phyloP scores from a whole-genome alignment of 2,329 filamentous ascomycete species.

The Myriosclerotinia curreyana region DNA sequence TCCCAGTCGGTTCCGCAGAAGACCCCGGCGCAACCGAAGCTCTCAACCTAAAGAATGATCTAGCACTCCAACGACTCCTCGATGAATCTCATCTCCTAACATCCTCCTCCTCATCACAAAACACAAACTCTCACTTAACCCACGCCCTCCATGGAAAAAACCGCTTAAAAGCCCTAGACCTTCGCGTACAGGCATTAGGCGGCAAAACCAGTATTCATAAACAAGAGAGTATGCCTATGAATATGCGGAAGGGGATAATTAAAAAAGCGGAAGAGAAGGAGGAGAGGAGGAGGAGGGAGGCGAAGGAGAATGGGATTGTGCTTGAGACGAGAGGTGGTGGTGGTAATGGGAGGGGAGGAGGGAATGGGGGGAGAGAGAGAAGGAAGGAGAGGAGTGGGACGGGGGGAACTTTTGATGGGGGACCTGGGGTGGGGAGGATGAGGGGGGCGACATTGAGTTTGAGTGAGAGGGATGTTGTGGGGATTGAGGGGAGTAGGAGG shows the following conservation, averaged over 20 bases:
- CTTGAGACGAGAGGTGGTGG: conserved; percentile 58
- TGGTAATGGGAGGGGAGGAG: conserved; percentile 39
- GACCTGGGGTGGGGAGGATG: conserved; percentile 77
- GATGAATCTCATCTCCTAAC: conserved; percentile 87
- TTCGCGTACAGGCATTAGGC: conserved; percentile 78
- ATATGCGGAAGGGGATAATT: conserved; percentile 79
- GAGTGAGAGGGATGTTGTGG: conserved; percentile 71
- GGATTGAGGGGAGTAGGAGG: conserved; percentile 58
- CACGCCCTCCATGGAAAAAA: conserved; percentile 58
- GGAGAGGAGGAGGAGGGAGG: conserved; percentile 69
- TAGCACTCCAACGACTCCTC: conserved; percentile 85
- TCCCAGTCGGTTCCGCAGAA: conserved; percentile 31
- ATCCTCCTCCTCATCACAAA: conserved; percentile 38
- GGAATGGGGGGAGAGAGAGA: conserved; percentile 50
- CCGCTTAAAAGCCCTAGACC: conserved; percentile 76
- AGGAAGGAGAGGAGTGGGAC: conserved; percentile 43
- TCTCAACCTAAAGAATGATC: conserved; percentile 80
- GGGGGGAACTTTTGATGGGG: conserved; percentile 64
- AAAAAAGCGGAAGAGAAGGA: conserved; percentile 65
- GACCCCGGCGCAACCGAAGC: conserved; percentile 58
- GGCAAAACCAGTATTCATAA: conserved; percentile 70
- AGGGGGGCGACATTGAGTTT: conserved; percentile 71
- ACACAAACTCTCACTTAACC: conserved; percentile 42
- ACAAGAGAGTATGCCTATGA: conserved; percentile 87
- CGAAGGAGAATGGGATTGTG: conserved; percentile 85